phyloP scores from a whole-genome alignment of 108 stramenopile species.

The Cafeteria roenbergensis region DNA sequence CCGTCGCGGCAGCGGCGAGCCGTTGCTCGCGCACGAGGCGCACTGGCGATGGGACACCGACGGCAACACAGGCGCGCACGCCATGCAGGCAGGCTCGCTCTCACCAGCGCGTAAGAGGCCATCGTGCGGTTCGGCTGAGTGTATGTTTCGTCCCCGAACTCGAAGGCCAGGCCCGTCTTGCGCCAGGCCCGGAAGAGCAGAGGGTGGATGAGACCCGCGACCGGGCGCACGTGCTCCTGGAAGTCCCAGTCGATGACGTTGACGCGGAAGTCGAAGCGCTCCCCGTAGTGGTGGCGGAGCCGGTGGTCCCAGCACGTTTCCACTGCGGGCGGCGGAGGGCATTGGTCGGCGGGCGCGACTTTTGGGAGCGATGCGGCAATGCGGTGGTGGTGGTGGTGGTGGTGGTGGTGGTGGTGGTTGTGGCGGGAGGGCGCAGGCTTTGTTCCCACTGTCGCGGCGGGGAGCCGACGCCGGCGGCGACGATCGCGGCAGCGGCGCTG shows the following conservation, averaged over 20 bases:
- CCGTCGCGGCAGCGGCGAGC: no score
- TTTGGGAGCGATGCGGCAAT: neutral
- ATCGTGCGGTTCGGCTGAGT: slow-evolving; percentile 44
- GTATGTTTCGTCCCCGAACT: slow-evolving; percentile 55
- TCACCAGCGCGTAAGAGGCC: slow-evolving; percentile 30
- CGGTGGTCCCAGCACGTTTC: slow-evolving; percentile 29
- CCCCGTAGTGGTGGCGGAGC: slow-evolving; percentile 38
- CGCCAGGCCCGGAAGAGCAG: slow-evolving; percentile 55
- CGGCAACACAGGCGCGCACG: no score
- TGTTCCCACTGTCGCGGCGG: neutral
- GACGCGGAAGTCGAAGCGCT: slow-evolving; percentile 43
- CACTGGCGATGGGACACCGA: no score
- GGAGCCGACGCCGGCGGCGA: neutral
- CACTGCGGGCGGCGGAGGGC: slow-evolving; percentile 9
- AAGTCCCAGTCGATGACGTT: slow-evolving; percentile 53
- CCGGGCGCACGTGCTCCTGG: slow-evolving; percentile 34
- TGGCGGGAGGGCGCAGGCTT: neutral
- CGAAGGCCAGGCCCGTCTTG: slow-evolving; percentile 48
- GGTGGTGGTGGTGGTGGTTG: no score
- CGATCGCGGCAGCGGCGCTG: neutral
- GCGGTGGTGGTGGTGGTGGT: no score
- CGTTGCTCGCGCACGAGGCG: no score
- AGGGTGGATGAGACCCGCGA: slow-evolving; percentile 49
- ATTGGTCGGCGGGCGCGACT: neutral
- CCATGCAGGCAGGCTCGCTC: no score